These are phyloP conservation scores for Trichoderma gamsii DNA, from an alignment of 495 filamentous ascomycete species.

Conservation along the genomic window DNA sequence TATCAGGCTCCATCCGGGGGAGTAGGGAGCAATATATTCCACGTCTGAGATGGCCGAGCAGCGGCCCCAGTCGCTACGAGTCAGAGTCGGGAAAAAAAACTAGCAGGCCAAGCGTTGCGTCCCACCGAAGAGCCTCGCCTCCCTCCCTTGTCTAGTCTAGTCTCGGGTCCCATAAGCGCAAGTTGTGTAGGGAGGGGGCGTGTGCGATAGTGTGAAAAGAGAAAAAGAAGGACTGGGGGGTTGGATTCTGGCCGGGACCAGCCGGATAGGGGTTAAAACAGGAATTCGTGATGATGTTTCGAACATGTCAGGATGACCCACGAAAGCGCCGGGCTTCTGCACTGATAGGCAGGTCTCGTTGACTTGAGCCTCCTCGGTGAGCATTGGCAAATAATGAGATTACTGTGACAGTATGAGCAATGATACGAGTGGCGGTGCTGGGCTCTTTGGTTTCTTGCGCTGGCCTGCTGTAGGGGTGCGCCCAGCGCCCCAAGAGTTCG, in stretches of 20 bases:
- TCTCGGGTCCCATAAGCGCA: background rate
- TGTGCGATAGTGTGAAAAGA: background rate
- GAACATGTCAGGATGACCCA: constrained; percentile 7
- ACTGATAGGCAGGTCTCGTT: background rate
- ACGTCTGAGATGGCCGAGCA: background rate
- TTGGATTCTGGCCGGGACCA: background rate
- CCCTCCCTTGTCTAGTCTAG: background rate
- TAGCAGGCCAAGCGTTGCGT: background rate
- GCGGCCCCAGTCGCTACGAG: constrained; percentile 5
- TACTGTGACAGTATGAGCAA: too few relatives aligned
- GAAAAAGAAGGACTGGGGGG: background rate
- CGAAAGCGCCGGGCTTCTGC: background rate
- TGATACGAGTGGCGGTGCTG: too few relatives aligned
- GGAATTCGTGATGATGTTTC: background rate
- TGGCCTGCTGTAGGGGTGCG: too few relatives aligned
- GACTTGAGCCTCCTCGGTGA: too few relatives aligned
- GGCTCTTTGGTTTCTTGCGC: too few relatives aligned
- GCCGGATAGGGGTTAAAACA: constrained; percentile 2
- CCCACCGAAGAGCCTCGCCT: constrained; percentile 13
- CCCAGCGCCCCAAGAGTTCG: too few relatives aligned
- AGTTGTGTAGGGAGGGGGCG: background rate
- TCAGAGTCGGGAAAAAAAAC: background rate
- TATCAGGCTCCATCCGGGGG: background rate
- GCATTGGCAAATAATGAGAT: too few relatives aligned
- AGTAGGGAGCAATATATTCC: constrained; percentile 3